These are phyloP conservation scores for Ceriops zippeliana DNA, from an alignment of 345 rosid species.

Conservation along the genomic window DNA sequence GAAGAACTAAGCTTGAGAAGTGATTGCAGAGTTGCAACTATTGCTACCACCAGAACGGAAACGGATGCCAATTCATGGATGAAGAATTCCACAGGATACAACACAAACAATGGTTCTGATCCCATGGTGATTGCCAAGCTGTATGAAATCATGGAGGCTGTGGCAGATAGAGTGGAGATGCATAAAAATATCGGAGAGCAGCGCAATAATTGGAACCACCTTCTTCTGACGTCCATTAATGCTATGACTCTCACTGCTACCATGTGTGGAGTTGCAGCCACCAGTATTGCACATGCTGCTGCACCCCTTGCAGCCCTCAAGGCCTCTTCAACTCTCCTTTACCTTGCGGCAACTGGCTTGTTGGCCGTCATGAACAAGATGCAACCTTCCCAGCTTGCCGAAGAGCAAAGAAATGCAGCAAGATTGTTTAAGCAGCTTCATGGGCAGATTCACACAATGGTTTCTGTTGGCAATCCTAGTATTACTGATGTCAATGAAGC, in stretches of 20 bases:
- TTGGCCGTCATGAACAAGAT: conserved; percentile 41
- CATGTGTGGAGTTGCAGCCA: conserved; percentile 39
- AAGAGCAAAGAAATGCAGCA: conserved; percentile 53
- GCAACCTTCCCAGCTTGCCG: conserved; percentile 62
- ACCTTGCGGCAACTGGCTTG: conserved; percentile 38
- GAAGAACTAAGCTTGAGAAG: conserved; percentile 19
- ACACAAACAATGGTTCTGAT: conserved; percentile 10
- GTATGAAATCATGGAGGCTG: conserved; percentile 38
- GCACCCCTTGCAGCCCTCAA: conserved; percentile 25
- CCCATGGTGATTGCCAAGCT: conserved; percentile 34
- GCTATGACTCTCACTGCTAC: conserved; percentile 42
- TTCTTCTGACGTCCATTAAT: conserved; percentile 46
- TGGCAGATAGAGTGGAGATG: conserved; percentile 52
- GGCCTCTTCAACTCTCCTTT: conserved; percentile 39
- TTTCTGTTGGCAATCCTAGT: conserved; percentile 28
- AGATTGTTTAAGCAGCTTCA: conserved; percentile 49
- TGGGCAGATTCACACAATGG: conserved; percentile 27
- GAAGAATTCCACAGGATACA: not conserved
- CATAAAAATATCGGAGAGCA: conserved; percentile 50
- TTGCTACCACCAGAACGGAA: not conserved
- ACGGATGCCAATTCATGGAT: not conserved
- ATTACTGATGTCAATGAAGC: conserved; percentile 36
- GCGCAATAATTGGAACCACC: conserved; percentile 50
- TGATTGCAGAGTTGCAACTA: conserved; percentile 5
- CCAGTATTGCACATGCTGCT: conserved; percentile 11